These are phyloP conservation scores for Trypanosoma lewisi DNA, from an alignment of 208 protist genomes.

Conservation along the genomic window DNA sequence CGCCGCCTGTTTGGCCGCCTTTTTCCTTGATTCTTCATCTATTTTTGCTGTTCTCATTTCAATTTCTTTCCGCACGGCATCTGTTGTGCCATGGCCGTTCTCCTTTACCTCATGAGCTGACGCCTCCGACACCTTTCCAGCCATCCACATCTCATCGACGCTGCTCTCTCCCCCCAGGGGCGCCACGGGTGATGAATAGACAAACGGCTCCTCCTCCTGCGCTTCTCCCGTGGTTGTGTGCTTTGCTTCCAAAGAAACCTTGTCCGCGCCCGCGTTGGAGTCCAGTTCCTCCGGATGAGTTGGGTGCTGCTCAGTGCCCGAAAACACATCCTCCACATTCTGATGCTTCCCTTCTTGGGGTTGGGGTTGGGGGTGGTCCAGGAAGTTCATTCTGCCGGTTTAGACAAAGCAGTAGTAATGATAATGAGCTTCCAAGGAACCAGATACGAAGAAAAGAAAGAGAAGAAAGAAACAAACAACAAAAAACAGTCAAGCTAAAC, in stretches of 20 bases:
- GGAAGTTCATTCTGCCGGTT: neutral
- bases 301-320: neutral
- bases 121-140: neutral
- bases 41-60: constrained; percentile 49
- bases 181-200: neutral
- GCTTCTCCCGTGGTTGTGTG: neutral
- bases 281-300: neutral
- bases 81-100: constrained; percentile 24
- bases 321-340: neutral
- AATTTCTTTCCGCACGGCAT: constrained; percentile 67
- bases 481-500: neutral
- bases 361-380: neutral
- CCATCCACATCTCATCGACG: neutral
- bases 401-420: neutral
- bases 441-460: neutral
- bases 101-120: neutral
- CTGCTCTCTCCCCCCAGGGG: neutral
- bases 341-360: neutral
- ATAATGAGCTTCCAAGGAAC: neutral
- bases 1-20: constrained; percentile 47
- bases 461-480: neutral
- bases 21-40: constrained; percentile 61
- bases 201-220: neutral
- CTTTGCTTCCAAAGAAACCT: neutral
- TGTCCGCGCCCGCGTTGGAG: neutral